These are phyloP conservation scores for Petunia hybrid DNA, from an alignment of 305 asterid species.

Conservation along the genomic window DNA sequence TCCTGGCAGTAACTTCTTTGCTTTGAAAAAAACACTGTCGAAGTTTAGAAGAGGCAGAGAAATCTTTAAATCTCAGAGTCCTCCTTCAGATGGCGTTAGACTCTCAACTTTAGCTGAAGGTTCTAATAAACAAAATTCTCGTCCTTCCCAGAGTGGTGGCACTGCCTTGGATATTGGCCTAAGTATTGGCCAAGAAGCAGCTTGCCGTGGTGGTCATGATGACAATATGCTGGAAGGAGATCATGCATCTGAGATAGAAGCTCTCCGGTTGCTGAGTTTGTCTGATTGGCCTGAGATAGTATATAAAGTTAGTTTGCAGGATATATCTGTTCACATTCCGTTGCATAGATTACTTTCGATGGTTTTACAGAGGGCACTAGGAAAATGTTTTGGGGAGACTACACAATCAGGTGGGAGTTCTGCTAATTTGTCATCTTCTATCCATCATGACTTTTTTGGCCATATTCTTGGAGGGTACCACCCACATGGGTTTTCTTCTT, in stretches of 20 bases:
- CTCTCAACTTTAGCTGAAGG: constrained; percentile 50
- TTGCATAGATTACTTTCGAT: constrained; percentile 85
- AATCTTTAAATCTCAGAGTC: constrained; percentile 55
- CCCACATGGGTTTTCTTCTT: constrained; percentile 89
- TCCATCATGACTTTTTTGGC: constrained; percentile 65
- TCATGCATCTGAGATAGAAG: constrained; percentile 65
- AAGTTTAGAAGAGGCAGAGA: constrained; percentile 70
- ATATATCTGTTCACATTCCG: constrained; percentile 88
- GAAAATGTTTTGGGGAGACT: constrained; percentile 73
- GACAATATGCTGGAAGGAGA: constrained; percentile 66
- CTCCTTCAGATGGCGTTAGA: constrained; percentile 35
- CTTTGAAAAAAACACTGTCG: constrained; percentile 74
- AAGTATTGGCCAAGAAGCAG: constrained; percentile 46
- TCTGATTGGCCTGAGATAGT: constrained; percentile 88
- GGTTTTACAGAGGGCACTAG: constrained; percentile 78
- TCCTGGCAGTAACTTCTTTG: constrained; percentile 68
- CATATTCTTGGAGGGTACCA: constrained; percentile 84
- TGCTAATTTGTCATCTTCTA: constrained; percentile 50
- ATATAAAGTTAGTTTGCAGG: constrained; percentile 88
- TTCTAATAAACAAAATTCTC: constrained; percentile 37
- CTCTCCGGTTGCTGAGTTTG: constrained; percentile 69
- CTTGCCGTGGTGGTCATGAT: constrained; percentile 54
- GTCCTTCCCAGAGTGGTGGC: constrained; percentile 51
- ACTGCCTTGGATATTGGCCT: constrained; percentile 55
- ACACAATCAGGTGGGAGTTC: constrained; percentile 9